A percentile compares a stretch with the other conserved stretches of the same genome.
These are phyloP conservation scores for Leishmania tarentolae DNA, from an alignment of 208 protist genomes.

Conservation along the genomic window DNA sequence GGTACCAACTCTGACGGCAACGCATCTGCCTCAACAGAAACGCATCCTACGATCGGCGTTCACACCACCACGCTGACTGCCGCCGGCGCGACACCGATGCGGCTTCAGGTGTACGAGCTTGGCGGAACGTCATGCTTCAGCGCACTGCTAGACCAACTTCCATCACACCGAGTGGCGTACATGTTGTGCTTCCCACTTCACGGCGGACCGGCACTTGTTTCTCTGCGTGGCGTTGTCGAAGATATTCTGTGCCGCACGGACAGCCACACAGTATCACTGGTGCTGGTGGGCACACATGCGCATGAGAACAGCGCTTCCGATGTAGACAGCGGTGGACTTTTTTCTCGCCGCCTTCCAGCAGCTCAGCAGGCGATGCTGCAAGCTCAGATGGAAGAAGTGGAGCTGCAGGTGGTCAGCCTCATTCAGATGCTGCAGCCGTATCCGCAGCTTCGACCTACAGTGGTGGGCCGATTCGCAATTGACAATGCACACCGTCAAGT, in stretches of 20 bases:
- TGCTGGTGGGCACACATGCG: constrained; percentile 46
- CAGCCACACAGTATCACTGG: constrained; percentile 44
- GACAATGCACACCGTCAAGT: constrained; percentile 66
- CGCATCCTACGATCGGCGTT: constrained; percentile 38
- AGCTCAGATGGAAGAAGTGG: constrained; percentile 48
- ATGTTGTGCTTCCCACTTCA: constrained; percentile 77
- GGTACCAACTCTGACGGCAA: not conserved
- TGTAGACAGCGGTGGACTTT: constrained; percentile 5
- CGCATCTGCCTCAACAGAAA: not conserved
- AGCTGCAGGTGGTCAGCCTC: constrained; percentile 66
- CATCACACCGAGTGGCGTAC: constrained; percentile 69
- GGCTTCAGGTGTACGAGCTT: constrained; percentile 67
- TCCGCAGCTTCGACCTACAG: constrained; percentile 57
- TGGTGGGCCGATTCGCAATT: constrained; percentile 71
- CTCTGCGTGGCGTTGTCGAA: constrained; percentile 58
- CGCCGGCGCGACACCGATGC: constrained; percentile 25
- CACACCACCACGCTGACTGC: constrained; percentile 19
- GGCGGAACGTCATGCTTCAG: constrained; percentile 70
- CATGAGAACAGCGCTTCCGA: constrained; percentile 20
- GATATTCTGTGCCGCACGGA: constrained; percentile 70
- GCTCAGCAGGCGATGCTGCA: constrained; percentile 29
- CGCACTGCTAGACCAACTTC: constrained; percentile 61
- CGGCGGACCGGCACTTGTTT: constrained; percentile 35
- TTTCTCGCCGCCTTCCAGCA: constrained; percentile 7
- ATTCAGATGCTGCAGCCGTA: constrained; percentile 70